Conservation (phyloP, 1,139 yeast genomes). For the Sugiyamaella neomexicana region DNA sequence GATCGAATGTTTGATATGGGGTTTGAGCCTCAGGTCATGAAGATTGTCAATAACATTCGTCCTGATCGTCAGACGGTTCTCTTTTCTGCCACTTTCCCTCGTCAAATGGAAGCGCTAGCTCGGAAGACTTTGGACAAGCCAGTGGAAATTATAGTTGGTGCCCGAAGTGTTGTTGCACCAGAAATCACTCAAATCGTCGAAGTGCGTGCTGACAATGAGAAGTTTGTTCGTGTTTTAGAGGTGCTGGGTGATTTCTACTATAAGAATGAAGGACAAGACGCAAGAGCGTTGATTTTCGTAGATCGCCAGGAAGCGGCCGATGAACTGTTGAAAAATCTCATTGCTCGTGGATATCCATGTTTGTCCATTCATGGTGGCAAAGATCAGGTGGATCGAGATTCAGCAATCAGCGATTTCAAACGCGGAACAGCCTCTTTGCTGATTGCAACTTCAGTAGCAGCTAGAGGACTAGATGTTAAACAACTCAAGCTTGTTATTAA, state of each 20-base stretch:
- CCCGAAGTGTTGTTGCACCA: constrained; percentile 77
- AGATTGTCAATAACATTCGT: constrained; percentile 72
- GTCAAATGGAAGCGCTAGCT: constrained; percentile 73
- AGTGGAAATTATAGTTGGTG: constrained; percentile 77
- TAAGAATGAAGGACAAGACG: constrained; percentile 38
- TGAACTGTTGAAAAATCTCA: constrained; percentile 56
- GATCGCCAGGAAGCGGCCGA: constrained; percentile 87
- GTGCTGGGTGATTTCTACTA: constrained; percentile 51
- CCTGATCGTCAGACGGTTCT: constrained; percentile 91
- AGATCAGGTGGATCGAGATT: constrained; percentile 79
- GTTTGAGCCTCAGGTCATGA: constrained; percentile 92
- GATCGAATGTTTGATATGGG: constrained; percentile 98
- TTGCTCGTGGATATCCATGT: constrained; percentile 57
- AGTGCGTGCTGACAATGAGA: constrained; percentile 53
- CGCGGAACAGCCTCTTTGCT: constrained; percentile 60
- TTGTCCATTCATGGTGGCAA: constrained; percentile 90
- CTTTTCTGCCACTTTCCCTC: constrained; percentile 92
- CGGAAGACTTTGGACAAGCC: constrained; percentile 61
- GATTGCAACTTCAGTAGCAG: constrained; percentile 91
- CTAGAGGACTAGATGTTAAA: constrained; percentile 91
- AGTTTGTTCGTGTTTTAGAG: constrained; percentile 56
- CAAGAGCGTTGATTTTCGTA: constrained; percentile 75
- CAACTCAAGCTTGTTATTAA: constrained; percentile 77
- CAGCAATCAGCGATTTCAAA: constrained; percentile 72
- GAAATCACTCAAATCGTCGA: constrained; percentile 75